Conservation (phyloP, 805 yeast species). For the Pichia scutulata region DNA sequence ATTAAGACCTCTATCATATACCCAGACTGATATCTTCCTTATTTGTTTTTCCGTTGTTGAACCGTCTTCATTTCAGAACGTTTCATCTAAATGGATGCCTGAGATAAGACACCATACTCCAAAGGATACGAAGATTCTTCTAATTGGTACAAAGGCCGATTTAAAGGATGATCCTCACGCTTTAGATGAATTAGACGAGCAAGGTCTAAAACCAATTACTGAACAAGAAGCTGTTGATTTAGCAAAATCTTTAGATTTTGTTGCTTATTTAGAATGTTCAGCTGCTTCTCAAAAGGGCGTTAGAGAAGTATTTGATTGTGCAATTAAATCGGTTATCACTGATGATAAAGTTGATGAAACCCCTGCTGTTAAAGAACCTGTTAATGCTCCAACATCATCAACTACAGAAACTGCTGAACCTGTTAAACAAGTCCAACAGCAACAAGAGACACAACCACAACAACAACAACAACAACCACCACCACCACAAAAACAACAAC, state of each 20-base stretch:
- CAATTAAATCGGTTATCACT: conserved; percentile 61
- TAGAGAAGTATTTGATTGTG: conserved; percentile 74
- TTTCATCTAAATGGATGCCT: conserved; percentile 77
- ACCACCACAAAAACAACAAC: not conserved
- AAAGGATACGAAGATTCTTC: conserved; percentile 54
- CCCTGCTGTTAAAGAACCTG: not conserved
- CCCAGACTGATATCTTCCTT: conserved; percentile 84
- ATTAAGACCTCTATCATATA: conserved; percentile 81
- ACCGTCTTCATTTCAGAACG: conserved; percentile 74
- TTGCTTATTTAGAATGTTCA: conserved; percentile 77
- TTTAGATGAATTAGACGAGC: conserved; percentile 58
- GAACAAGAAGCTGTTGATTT: conserved; percentile 54
- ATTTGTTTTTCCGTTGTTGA: conserved; percentile 80
- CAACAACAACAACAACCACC: not conserved
- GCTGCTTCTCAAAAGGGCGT: conserved; percentile 87
- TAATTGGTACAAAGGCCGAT: conserved; percentile 88
- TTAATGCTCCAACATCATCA: not conserved
- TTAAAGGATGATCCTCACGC: conserved; percentile 74
- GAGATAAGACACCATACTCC: conserved; percentile 83
- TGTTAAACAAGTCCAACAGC: not conserved
- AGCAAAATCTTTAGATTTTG: conserved; percentile 66
- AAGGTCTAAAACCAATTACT: conserved; percentile 55
- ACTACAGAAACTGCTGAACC: conserved; percentile 3
- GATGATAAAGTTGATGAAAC: conserved; percentile 32
- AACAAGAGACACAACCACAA: not conserved